A percentile compares a stretch with the other conserved stretches of the same genome.
These are phyloP conservation scores for Cyclostephanos tholiformis DNA, from an alignment of 108 stramenopile species.

Conservation along the genomic window DNA sequence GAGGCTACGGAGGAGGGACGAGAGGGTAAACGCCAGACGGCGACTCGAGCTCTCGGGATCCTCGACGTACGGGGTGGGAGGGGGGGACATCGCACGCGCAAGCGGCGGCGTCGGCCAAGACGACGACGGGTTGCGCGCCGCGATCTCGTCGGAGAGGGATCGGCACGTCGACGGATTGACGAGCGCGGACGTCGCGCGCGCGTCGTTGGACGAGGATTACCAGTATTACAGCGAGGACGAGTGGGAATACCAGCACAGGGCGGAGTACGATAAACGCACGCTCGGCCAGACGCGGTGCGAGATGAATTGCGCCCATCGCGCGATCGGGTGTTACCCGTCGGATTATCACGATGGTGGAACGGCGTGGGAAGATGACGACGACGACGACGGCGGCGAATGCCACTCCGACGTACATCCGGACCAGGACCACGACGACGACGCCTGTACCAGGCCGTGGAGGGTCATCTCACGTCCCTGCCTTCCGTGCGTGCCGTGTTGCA, in stretches of 20 bases:
- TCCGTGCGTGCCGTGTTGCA: conserved; percentile 41
- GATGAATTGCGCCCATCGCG: conserved; percentile 69
- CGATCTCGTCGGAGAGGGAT: neutral
- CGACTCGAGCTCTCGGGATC: too few relatives aligned
- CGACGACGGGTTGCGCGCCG: too few relatives aligned
- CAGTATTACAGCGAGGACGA: conserved; percentile 39
- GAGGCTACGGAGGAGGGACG: conserved; percentile 52
- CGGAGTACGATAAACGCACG: conserved; percentile 28
- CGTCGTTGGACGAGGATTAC: conserved; percentile 1
- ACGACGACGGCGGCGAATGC: conserved; percentile 6
- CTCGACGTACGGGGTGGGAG: too few relatives aligned
- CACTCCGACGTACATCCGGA: neutral
- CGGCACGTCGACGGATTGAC: neutral
- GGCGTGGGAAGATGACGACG: neutral
- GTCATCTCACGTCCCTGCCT: conserved; percentile 38
- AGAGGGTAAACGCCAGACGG: neutral
- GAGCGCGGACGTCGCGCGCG: too few relatives aligned
- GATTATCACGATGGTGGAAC: conserved; percentile 26
- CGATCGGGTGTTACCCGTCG: conserved; percentile 69
- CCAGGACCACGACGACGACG: conserved; percentile 13
- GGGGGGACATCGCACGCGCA: neutral
- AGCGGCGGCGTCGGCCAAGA: neutral
- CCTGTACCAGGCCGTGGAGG: conserved; percentile 52
- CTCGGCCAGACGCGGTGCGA: conserved; percentile 69
- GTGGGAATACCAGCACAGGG: conserved; percentile 34